Evolutionary conservation across 208 protist genomes (phyloP).

Genomic region (Crithidia acanthocephali): DNA sequence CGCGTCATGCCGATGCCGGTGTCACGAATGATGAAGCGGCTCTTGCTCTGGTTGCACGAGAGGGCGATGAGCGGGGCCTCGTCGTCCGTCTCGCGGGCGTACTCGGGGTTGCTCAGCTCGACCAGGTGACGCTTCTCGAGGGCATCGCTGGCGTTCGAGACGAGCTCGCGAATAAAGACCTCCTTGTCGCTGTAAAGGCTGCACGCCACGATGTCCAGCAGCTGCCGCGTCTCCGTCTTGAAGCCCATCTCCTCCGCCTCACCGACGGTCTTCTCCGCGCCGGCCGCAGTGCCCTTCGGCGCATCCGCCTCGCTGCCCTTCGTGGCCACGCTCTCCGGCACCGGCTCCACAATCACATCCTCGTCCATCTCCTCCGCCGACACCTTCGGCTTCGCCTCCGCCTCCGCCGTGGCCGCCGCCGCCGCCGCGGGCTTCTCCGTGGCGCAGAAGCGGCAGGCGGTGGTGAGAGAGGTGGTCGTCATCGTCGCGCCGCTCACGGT

Average conservation of each 20-base stretch:
- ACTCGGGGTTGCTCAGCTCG: conserved; percentile 88
- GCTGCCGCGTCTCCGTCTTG: conserved; percentile 98
- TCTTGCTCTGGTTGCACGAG: conserved; percentile 93
- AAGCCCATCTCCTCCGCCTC: conserved; percentile 93
- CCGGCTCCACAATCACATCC: conserved; percentile 85
- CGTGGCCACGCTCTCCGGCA: conserved; percentile 33
- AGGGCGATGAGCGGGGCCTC: conserved; percentile 84
- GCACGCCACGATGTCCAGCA: conserved; percentile 98
- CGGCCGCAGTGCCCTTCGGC: conserved; percentile 24
- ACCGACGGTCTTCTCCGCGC: conserved; percentile 69
- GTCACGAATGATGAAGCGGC: conserved; percentile 93
- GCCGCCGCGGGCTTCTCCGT: conserved; percentile 16
- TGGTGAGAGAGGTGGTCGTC: conserved; percentile 15
- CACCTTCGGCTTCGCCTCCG: conserved; percentile 30
- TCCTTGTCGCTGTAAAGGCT: conserved; percentile 98
- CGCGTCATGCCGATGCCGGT: conserved; percentile 97
- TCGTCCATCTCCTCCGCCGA: conserved; percentile 68
- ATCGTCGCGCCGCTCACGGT: neutral
- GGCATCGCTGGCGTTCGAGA: conserved; percentile 98
- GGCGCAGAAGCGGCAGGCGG: conserved; percentile 29
- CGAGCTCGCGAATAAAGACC: conserved; percentile 98
- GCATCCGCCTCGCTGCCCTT: conserved; percentile 27
- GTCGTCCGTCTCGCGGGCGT: conserved; percentile 74
- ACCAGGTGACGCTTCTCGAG: conserved; percentile 96
- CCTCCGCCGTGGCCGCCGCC: neutral